These are phyloP conservation scores for Plasmodium gonderi DNA, from an alignment of 169 alveolate genomes.

Conservation along the genomic window DNA sequence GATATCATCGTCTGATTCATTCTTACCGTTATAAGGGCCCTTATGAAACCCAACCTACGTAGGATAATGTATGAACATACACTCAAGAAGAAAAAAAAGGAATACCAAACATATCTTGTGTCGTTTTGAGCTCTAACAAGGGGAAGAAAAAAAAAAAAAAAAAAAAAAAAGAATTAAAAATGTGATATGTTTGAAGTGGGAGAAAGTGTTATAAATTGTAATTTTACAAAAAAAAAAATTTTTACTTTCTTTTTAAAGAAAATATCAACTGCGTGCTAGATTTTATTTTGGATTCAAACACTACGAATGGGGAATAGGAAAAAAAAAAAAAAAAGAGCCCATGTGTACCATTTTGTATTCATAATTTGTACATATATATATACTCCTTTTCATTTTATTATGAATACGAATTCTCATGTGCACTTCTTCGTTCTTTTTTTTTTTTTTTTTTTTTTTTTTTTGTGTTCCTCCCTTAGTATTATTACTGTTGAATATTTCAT, in stretches of 20 bases:
- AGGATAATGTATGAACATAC: slow-evolving; percentile 40
- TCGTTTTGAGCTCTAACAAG: slow-evolving; percentile 46
- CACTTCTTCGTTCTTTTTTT: not conserved
- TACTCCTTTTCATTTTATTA: not conserved
- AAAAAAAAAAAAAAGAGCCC: not conserved
- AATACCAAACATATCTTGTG: slow-evolving; percentile 69
- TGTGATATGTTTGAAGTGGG: not conserved
- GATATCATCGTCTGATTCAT: too few relatives aligned
- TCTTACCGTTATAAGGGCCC: slow-evolving; percentile 50
- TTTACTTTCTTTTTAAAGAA: slow-evolving; percentile 59
- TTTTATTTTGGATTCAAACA: slow-evolving; percentile 42
- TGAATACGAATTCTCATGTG: not conserved
- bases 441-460: not conserved
- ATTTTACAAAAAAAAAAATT: not conserved
- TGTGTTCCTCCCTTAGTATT: not conserved
- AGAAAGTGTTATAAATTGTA: too few relatives aligned
- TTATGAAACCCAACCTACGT: slow-evolving; percentile 59
- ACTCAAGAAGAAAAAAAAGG: slow-evolving; percentile 60
- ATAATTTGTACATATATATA: not conserved
- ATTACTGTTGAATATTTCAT: slow-evolving; percentile 66
- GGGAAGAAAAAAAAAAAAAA: not conserved
- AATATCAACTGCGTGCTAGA: slow-evolving; percentile 58
- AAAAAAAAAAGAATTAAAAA: not conserved
- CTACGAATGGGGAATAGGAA: not conserved
- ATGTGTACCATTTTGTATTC: not conserved